Evolutionary conservation across 768 basidiomycete genomes (phyloP), one percentile per base, ranked within the genome.

Genomic region (Psilocybe cubensis): DNA sequence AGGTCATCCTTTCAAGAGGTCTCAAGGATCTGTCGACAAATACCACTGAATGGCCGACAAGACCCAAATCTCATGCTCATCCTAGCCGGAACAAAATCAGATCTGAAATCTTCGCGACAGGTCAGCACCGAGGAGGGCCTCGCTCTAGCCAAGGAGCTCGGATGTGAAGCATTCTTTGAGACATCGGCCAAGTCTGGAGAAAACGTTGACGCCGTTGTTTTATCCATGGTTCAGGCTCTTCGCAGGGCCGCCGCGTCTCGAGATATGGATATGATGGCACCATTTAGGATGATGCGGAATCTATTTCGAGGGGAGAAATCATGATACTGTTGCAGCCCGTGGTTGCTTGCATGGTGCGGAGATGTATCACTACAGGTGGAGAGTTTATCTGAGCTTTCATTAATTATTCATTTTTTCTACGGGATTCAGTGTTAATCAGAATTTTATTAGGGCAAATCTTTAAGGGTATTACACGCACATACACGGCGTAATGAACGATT

Each of bases 21-120:
- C n/a, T 63, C 66, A 20, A 59, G 61, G 24, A 63, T 66, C 11
- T 68, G 62, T 48, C 57, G 66, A 41, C 63, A 64, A 56, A 58
- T 70, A n/a, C 68, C 62, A 24, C 62, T 63, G 7, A 54, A 61
- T 46, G 48, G 57, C 4, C 63, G 62, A 43, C 43, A 51, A 21
- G 62, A 67, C 20, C 57, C 63, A 3, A 59, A 58, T 18, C 52
- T 58, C 10, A 52, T 63, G 8, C 59, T 66, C 23, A 60, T 69
- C 12, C 63, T 72, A 17, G 65, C 71, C 3, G 70, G 68, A n/a
- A 70, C 65, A 28, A 70, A 69, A 57, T 62, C 63, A 29, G 71
- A 72, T 52, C 46, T 66, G 14, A 53, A 29, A 27, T 40, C 54
- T 1, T 54, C 66, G 21, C 59, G 70, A 24, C 65, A 67, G 43